Base-by-base conservation (phyloP, 352 stramenopile genomes). In the Globisporangium nodosum region DNA sequence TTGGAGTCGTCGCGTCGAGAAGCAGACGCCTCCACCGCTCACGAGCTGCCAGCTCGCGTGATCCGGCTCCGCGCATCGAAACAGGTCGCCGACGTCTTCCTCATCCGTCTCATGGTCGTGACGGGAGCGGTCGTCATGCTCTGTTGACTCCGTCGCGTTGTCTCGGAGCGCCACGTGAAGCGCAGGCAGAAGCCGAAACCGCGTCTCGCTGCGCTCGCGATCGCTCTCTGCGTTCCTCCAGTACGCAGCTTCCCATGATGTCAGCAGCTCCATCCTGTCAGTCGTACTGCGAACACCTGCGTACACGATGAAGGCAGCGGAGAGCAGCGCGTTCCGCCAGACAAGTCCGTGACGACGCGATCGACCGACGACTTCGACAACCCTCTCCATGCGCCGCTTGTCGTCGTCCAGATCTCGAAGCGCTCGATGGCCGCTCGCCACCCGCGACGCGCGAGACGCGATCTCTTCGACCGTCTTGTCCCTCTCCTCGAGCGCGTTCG, bases 291-390 rank as follows among this genome's bases (percentile, higher is more conserved):
- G 64, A 11, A 46, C 31, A 6, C 63, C 54, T 0, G 52, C 63
- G 21, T 90, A 90, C 0, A 64, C 60, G 8, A 89, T 24, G 0
- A 71, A 31, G 11, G 66, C 75, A 51, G 80, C 76, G 1, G 64
- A 59, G 1, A 92, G 31, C 7, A 90, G 63, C 0, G 78, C 72
- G 37, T 89, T 88, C 76, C 77, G 87, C 52, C 66, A 70, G 0
- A 65, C 58, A 0, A 88, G 45, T 0, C 67, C 70, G 18, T 70
- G 62, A 0, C 50, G 33, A 7, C 64, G 65, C 20, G 71, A 61
- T 31, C 54, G 66, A 12, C 62, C 42, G 9, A 13, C 54, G 42
- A 64, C 65, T 7, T 52, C 39, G 42, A 49, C 63, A 1, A 58
- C 35, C 13, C 39, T 59, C 7, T 74, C 58, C 31, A 65, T 56